Percentiles rank a stretch among this genome's conserved stretches.
phyloP scores from a whole-genome alignment of 257 asterid species.

The Solanum tacnaense region DNA sequence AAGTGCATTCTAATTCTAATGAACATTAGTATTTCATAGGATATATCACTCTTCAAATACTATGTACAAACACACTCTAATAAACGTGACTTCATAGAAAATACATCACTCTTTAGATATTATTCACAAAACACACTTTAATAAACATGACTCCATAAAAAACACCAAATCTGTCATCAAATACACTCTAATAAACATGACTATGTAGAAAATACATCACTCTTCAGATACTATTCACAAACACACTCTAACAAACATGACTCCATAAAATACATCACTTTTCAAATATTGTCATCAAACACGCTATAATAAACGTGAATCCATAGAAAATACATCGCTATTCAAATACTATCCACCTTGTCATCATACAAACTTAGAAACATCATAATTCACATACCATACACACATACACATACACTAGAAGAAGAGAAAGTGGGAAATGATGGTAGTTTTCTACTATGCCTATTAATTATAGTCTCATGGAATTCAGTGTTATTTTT shows the following conservation, averaged over 20 bases:
- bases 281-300: rapidly evolving
- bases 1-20: not conserved
- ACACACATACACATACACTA: not conserved
- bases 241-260: not conserved
- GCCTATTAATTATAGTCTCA: slow-evolving; percentile 20
- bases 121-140: not conserved
- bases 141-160: not conserved
- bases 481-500: slow-evolving; percentile 79
- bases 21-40: not conserved
- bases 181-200: not conserved
- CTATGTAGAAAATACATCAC: not conserved
- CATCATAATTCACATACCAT: not conserved
- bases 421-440: not conserved
- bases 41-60: not conserved
- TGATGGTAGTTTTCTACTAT: not conserved
- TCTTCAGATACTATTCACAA: not conserved
- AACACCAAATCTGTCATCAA: not conserved
- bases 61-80: too few relatives aligned
- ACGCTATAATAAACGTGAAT: not conserved
- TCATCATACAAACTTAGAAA: not conserved
- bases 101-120: not conserved
- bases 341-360: not conserved
- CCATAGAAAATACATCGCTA: not conserved
- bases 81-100: not conserved
- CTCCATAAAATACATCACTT: not conserved